Conservation (phyloP, 2,329 filamentous ascomycete species). For the Xylariaceae sp. region DNA sequence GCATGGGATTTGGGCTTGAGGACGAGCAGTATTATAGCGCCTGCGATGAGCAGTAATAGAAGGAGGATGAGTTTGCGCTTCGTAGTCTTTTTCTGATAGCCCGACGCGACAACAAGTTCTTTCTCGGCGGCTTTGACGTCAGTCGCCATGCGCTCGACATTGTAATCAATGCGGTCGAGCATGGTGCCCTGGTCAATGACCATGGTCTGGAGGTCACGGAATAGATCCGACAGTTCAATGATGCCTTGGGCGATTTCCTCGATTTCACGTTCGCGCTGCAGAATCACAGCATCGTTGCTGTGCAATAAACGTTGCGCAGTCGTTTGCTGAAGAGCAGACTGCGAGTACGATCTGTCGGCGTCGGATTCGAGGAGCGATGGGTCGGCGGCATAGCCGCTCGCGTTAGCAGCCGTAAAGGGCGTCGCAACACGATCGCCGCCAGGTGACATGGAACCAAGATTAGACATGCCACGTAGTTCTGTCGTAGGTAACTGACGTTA, state of each 20-base stretch:
- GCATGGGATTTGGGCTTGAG: conserved; percentile 65
- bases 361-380: conserved; percentile 90
- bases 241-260: conserved; percentile 98
- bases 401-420: conserved; percentile 38
- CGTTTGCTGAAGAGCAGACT: conserved; percentile 73
- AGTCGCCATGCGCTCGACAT: conserved; percentile 89
- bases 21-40: conserved; percentile 76
- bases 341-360: conserved; percentile 85
- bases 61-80: conserved; percentile 92
- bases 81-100: conserved; percentile 80
- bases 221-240: conserved; percentile 93
- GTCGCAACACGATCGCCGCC: conserved; percentile 48
- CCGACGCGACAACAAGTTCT: conserved; percentile 80
- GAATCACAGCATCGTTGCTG: conserved; percentile 77
- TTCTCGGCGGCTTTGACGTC: conserved; percentile 92
- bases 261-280: conserved; percentile 91
- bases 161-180: conserved; percentile 94
- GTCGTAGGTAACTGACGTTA: conserved; percentile 19
- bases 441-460: conserved; percentile 48
- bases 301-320: conserved; percentile 60
- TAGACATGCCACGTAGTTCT: conserved; percentile 72
- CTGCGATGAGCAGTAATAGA: conserved; percentile 76
- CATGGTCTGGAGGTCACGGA: conserved; percentile 94
- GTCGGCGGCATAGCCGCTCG: conserved; percentile 60
- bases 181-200: conserved; percentile 88